A percentile compares a stretch with the other conserved stretches of the same genome.
phyloP scores from a whole-genome alignment of 2,329 filamentous ascomycete genomes.

The Clonostachys sp. region DNA sequence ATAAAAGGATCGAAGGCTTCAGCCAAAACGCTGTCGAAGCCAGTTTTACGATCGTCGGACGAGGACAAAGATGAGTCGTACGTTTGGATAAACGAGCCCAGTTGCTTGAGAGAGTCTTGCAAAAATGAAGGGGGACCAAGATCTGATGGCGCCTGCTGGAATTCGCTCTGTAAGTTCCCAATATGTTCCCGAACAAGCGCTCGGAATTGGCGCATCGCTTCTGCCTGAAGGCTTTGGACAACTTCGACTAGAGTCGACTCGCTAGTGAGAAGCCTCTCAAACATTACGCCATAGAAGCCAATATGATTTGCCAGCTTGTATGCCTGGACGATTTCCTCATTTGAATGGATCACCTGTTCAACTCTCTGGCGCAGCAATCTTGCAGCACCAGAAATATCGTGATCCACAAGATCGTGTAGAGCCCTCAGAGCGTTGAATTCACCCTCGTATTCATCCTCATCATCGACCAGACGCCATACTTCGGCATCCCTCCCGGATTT shows the following conservation, averaged over 20 bases:
- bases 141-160: constrained; percentile 66
- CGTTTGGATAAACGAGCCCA: constrained; percentile 76
- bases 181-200: constrained; percentile 77
- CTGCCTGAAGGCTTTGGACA: constrained; percentile 65
- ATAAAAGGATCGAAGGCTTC: constrained; percentile 87
- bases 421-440: constrained; percentile 79
- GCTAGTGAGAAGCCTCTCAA: constrained; percentile 70
- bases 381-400: constrained; percentile 76
- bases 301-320: constrained; percentile 90
- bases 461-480: constrained; percentile 67
- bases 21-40: constrained; percentile 70
- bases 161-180: constrained; percentile 67
- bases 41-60: constrained; percentile 53
- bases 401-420: constrained; percentile 80
- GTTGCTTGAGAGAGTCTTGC: constrained; percentile 70
- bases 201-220: constrained; percentile 78
- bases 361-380: constrained; percentile 83
- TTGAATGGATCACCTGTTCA: constrained; percentile 87
- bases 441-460: constrained; percentile 47
- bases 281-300: constrained; percentile 83
- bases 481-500: constrained; percentile 77
- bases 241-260: constrained; percentile 66
- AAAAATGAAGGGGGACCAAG: constrained; percentile 77
- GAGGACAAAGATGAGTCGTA: constrained; percentile 76
- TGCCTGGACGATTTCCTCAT: constrained; percentile 82